phyloP scores from a whole-genome alignment of 176 grass and related monocot genomes.

The Olyra latifolia region DNA sequence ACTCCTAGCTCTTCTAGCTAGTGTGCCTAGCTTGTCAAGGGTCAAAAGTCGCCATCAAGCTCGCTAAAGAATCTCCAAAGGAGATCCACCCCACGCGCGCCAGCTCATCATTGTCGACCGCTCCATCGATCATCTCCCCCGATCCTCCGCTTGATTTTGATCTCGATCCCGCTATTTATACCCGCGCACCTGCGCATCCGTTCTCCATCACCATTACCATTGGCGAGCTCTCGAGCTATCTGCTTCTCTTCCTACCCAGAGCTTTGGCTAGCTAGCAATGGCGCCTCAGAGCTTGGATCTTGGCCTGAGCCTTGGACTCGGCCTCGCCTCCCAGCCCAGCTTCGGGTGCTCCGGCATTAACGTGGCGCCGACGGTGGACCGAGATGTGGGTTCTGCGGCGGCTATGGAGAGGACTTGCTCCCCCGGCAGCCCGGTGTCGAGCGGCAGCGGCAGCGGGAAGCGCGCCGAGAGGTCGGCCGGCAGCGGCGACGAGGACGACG shows the following conservation, averaged over 20 bases:
- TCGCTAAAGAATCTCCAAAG: constrained; percentile 31
- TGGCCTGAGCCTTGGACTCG: constrained; percentile 61
- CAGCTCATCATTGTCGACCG: constrained; percentile 82
- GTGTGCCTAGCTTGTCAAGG: constrained; percentile 28
- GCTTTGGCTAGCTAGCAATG: constrained; percentile 9
- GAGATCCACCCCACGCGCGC: constrained; percentile 60
- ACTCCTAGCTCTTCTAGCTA: constrained; percentile 24
- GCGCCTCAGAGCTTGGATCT: constrained; percentile 54
- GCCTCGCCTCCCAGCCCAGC: constrained; percentile 37
- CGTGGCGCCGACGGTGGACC: background rate
- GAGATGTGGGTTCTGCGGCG: constrained; percentile 25
- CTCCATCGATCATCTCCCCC: background rate
- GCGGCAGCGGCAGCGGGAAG: constrained; percentile 56
- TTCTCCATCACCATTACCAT: constrained; percentile 38
- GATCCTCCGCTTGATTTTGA: constrained; percentile 13
- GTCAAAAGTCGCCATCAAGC: constrained; percentile 36
- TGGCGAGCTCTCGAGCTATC: background rate
- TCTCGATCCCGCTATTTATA: constrained; percentile 52
- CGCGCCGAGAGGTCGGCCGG: constrained; percentile 47
- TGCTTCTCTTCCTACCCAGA: background rate
- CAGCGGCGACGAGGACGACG: constrained; percentile 77
- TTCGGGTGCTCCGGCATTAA: constrained; percentile 23
- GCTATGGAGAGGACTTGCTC: constrained; percentile 55
- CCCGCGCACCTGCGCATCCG: constrained; percentile 28
- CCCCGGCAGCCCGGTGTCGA: constrained; percentile 65